Base-by-base conservation (phyloP, 1,284 basidiomycete species). In the Boletus albobrunnescens region DNA sequence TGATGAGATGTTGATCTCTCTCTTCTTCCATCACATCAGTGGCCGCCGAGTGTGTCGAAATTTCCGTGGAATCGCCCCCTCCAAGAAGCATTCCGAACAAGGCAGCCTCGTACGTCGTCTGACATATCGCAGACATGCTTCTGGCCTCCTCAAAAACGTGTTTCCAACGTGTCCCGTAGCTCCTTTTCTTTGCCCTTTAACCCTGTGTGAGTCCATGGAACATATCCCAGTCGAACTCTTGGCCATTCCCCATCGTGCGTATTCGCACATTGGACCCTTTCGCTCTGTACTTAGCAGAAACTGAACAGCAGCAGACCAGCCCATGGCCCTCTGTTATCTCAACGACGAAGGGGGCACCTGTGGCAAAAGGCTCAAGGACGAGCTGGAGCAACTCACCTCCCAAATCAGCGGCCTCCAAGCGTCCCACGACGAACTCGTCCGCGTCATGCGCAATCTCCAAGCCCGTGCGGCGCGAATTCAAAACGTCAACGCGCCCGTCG, bases 381-480 rank as follows among this genome's bases (percentile, higher is more conserved):
- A 66, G 33, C 41, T 67, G 26, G 62, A 61, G 23, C 55, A 61
- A 37, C 60, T 63, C 36, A 53, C 47, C 16, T 12, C 45, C 50
- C 61, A 57, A 48, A 64, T 63, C 47, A 42, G 26, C 3, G 57
- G 51, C 3, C 63, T 63, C 20, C 63, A 67, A 31, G 50, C 65
- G 26, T 67, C 65, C 4, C 63, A 67, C 43, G 61, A 67, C 23
- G 60, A 67, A 32, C 37, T 66, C 9, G 36, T 53, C 36, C 53
- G 51, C n/a, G 46, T 40, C 28, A 62, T 64, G 48, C 61, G 57
- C 17, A 49, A 41, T 43, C 61, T 64, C 36, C 60, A 63, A 27
- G 59, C 53, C 11, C 63, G 60, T 22, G 64, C 60, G 13, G 64
- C 61, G 22, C 64, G 51, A 40, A 61, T 67, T 17, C 65, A 58